These are phyloP conservation scores for Ceratocystis cubensis DNA, from an alignment of 2,329 filamentous ascomycete species.

Conservation along the genomic window DNA sequence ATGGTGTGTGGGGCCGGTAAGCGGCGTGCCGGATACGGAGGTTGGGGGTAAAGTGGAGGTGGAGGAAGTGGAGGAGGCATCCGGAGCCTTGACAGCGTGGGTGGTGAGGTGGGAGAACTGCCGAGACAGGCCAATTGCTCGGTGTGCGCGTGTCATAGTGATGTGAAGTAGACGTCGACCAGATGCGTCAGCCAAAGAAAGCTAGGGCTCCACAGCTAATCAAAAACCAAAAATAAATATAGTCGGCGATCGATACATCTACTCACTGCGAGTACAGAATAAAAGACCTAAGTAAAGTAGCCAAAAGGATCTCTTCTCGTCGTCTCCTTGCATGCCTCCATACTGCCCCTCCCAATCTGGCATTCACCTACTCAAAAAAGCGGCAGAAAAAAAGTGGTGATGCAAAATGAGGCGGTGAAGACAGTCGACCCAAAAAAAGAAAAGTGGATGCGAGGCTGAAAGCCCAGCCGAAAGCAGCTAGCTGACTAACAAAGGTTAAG, in stretches of 20 bases:
- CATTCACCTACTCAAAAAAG: neutral
- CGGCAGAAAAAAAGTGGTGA: conserved; percentile 8
- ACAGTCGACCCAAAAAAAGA: neutral
- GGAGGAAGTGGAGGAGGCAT: neutral
- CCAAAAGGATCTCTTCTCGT: neutral
- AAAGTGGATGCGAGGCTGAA: neutral
- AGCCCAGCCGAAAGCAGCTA: neutral
- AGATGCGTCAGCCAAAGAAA: neutral
- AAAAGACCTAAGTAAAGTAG: no score
- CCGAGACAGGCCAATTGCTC: neutral
- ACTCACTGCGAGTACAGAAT: no score
- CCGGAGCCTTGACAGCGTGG: neutral
- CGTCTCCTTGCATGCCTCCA: neutral
- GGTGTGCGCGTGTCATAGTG: neutral
- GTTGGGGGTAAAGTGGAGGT: neutral
- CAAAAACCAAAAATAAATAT: no score
- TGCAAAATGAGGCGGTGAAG: neutral
- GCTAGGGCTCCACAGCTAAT: no score
- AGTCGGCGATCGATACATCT: no score
- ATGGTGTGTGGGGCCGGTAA: neutral
- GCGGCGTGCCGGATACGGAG: neutral
- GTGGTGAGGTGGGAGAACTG: neutral
- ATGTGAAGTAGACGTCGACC: neutral
- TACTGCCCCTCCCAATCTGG: neutral
- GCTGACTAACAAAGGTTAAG: neutral